These are phyloP conservation scores for Astragalus glycyphyllos DNA, from an alignment of 306 rosid genomes.

Conservation along the genomic window DNA sequence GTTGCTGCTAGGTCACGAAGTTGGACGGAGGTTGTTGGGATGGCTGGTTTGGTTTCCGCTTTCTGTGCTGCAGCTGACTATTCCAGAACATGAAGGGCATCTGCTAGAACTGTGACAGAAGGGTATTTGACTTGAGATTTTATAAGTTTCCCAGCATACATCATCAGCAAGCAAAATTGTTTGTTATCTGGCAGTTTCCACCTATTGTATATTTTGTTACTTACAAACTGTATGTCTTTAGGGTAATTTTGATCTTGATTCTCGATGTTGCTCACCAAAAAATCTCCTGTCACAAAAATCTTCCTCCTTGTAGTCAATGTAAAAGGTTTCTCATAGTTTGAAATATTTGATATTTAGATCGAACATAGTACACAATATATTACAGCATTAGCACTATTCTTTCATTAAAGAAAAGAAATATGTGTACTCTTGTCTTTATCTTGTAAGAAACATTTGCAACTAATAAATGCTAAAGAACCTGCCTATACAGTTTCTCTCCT, in stretches of 20 bases:
- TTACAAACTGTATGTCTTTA: neutral
- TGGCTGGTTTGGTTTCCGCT: slow-evolving; percentile 70
- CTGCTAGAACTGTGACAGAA: slow-evolving; percentile 10
- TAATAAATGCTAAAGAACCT: no score
- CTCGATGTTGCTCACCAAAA: neutral
- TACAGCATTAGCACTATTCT: neutral
- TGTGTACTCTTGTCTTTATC: no score
- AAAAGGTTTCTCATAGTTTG: neutral
- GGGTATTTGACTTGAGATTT: neutral
- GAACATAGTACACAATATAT: neutral
- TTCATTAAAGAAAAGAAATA: no score
- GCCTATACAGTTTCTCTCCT: no score
- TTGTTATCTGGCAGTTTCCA: neutral
- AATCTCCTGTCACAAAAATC: neutral
- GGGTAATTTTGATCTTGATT: neutral
- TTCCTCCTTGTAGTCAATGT: slow-evolving; percentile 20
- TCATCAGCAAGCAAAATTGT: slow-evolving; percentile 9
- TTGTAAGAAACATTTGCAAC: no score
- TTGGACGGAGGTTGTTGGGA: slow-evolving; percentile 64
- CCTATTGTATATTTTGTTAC: neutral
- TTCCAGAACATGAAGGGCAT: slow-evolving; percentile 49
- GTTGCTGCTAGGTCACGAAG: slow-evolving; percentile 72
- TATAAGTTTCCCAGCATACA: slow-evolving; percentile 7
- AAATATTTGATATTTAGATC: neutral
- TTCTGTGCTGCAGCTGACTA: slow-evolving; percentile 70